Evolutionary conservation across 495 filamentous ascomycete species (phyloP).

Genomic region (Echria macrotheca): DNA sequence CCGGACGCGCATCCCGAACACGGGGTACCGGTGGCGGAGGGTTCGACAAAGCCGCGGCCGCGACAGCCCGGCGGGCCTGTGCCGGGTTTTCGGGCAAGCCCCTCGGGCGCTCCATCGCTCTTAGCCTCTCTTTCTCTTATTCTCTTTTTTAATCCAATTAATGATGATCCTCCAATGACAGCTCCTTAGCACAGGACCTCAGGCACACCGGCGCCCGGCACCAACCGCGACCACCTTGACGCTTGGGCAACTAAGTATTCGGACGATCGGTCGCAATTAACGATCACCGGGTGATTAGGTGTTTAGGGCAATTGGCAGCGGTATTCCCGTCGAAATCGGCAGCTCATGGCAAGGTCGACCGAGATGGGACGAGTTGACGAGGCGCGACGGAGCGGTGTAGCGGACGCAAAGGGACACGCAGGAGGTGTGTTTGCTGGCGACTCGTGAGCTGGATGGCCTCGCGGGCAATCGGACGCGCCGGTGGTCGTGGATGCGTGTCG

Average conservation of each 20-base stretch:
- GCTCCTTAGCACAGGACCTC: too few relatives aligned
- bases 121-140: background rate
- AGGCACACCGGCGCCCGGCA: too few relatives aligned
- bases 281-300: too few relatives aligned
- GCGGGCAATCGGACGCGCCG: slow-evolving; percentile 3
- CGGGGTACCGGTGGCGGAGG: slow-evolving; percentile 34
- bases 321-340: slow-evolving; percentile 17
- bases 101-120: slow-evolving; percentile 30
- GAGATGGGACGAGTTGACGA: slow-evolving; percentile 10
- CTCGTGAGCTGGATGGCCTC: background rate
- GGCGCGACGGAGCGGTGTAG: slow-evolving; percentile 15
- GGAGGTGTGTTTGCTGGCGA: slow-evolving; percentile 4
- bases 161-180: too few relatives aligned
- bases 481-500: slow-evolving; percentile 1
- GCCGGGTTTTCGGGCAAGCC: slow-evolving; percentile 37
- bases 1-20: slow-evolving; percentile 31
- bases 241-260: too few relatives aligned
- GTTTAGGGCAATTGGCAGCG: slow-evolving; percentile 19
- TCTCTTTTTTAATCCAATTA: too few relatives aligned
- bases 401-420: slow-evolving; percentile 5
- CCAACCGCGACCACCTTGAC: too few relatives aligned
- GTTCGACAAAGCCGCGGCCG: slow-evolving; percentile 25
- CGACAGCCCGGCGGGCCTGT: slow-evolving; percentile 35
- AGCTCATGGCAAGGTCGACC: slow-evolving; percentile 24
- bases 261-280: too few relatives aligned